Evolutionary conservation across 805 yeast genomes (phyloP), one percentile per base, ranked within the genome.

Genomic region (Brettanomyces custersianus): DNA sequence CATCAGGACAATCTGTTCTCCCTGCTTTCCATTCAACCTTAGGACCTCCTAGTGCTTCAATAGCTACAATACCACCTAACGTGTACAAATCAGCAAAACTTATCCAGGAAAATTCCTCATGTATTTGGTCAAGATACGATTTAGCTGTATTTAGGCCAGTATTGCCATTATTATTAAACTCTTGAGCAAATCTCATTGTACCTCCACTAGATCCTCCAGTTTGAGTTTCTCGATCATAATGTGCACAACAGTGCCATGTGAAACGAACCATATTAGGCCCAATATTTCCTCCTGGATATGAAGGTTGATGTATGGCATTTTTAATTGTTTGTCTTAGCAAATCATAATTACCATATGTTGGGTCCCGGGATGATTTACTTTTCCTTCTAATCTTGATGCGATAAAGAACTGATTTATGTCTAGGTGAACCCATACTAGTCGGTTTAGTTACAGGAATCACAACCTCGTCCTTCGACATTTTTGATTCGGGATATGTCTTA

Each of bases 221-320:
- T 7, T 61, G 59, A 19, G 52, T 65, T 16, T 63, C 60, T 44
- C 62, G 63, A 48, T 83, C 85, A 57, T 67, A 86, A 15, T 92
- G 82, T n/a, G 94, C 95, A 39, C 84, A 72, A 24, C 80, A 72
- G 54, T 85, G 94, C 95, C 95, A 85, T 20, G 94, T 81, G 37
- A 83, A 67, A 48, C 95, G 74, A 18, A 85, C 74, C 28, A 85
- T 62, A 12, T 80, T 74, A 8, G 95, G 95, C 1, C 88, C 92
- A 42, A 76, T 80, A 19, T 78, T 74, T 25, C 74, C 76, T 44
- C 76, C 79, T 47, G 46, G 45, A 51, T 72, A 77, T 15, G 67
- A 49, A 17, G 65, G 52, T 37, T 47, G 44, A 15, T 57, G 54
- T 20, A 66, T 44, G 16, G 49, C 44, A 12, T 51, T 48, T 32